A percentile compares a stretch with the other conserved stretches of the same genome.
phyloP scores from a whole-genome alignment of 2,329 filamentous ascomycete species.

The Gnomoniopsis smithogilvyi region DNA sequence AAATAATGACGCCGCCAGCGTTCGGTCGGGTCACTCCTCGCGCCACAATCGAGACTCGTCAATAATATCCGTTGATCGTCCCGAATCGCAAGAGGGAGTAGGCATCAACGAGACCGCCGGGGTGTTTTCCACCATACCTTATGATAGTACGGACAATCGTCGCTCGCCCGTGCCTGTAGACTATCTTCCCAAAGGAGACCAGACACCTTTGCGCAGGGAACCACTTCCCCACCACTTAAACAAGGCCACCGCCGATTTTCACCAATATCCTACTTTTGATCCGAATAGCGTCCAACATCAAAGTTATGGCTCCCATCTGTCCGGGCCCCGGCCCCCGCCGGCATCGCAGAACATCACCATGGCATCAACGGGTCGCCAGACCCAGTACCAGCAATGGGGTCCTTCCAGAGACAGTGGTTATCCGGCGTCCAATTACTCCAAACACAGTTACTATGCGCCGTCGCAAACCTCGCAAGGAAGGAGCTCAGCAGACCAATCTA shows the following conservation, averaged over 20 bases:
- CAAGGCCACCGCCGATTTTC: slow-evolving; percentile 73
- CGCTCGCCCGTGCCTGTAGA: slow-evolving; percentile 71
- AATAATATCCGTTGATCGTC: slow-evolving; percentile 66
- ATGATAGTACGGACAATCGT: slow-evolving; percentile 67
- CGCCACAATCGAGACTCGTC: slow-evolving; percentile 74
- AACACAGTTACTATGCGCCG: slow-evolving; percentile 62
- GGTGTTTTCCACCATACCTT: slow-evolving; percentile 84
- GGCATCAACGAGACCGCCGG: slow-evolving; percentile 74
- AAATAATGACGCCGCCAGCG: slow-evolving; percentile 45
- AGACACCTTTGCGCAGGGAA: slow-evolving; percentile 62
- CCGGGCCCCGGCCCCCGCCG: slow-evolving; percentile 57
- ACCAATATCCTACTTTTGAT: slow-evolving; percentile 81
- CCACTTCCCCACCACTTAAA: slow-evolving; percentile 81
- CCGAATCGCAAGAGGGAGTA: slow-evolving; percentile 55
- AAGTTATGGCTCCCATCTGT: slow-evolving; percentile 52
- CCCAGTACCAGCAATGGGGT: slow-evolving; percentile 78
- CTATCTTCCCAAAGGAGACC: slow-evolving; percentile 66
- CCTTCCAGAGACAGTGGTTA: slow-evolving; percentile 54
- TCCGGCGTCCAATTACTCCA: slow-evolving; percentile 50
- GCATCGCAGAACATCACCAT: slow-evolving; percentile 61
- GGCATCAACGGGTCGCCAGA: slow-evolving; percentile 67
- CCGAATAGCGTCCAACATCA: slow-evolving; percentile 39
- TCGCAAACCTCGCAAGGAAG: slow-evolving; percentile 59
- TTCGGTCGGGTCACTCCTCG: slow-evolving; percentile 62
- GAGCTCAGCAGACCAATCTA: slow-evolving; percentile 53